Evolutionary conservation across 2,329 filamentous ascomycete genomes (phyloP).

Genomic region (Fusarium pininemorale): DNA sequence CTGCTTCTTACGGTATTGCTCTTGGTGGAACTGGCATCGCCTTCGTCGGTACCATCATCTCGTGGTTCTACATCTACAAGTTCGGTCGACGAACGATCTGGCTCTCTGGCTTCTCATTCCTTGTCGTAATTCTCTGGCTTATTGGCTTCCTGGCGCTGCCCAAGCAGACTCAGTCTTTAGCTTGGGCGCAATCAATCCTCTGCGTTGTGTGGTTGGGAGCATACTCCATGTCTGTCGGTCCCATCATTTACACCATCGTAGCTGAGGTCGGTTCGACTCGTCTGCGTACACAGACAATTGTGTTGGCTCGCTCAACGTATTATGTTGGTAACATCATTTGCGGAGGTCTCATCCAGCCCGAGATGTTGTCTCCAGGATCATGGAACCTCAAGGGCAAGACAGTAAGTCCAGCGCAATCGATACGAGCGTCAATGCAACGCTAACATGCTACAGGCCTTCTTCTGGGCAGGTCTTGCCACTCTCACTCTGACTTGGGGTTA

Average conservation of each 20-base stretch:
- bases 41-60: conserved; percentile 54
- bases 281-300: conserved; percentile 54
- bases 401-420: conserved; percentile 24
- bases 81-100: conserved; percentile 56
- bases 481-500: conserved; percentile 53
- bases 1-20: conserved; percentile 52
- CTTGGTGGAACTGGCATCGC: conserved; percentile 55
- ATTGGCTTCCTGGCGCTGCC: conserved; percentile 55
- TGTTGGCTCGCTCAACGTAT: conserved; percentile 51
- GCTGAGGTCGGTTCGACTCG: conserved; percentile 55
- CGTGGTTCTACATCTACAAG: conserved; percentile 54
- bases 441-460: conserved; percentile 49
- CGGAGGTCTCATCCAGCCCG: conserved; percentile 50
- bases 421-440: neutral
- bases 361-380: conserved; percentile 50
- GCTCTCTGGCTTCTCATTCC: conserved; percentile 49
- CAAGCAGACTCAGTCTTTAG: conserved; percentile 47
- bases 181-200: conserved; percentile 53
- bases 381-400: conserved; percentile 55
- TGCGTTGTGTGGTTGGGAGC: conserved; percentile 56
- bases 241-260: conserved; percentile 55
- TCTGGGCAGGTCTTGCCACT: conserved; percentile 51
- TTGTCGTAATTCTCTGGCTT: conserved; percentile 52
- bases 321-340: conserved; percentile 54
- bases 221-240: conserved; percentile 56